Base-by-base conservation (phyloP, 306 rosid species). In the Gastrolobium villosum region DNA sequence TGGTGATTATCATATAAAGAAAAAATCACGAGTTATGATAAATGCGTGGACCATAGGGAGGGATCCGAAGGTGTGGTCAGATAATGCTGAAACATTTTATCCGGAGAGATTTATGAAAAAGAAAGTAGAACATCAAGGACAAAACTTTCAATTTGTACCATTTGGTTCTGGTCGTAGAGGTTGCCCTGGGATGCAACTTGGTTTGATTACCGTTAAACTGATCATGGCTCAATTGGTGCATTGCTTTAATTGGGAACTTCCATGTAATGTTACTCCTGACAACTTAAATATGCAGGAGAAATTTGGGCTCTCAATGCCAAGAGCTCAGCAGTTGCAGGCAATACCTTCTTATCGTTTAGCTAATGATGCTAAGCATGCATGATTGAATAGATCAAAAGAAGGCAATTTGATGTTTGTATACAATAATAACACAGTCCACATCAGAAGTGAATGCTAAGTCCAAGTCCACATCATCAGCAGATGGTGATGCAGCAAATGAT, bases 231-330 rank as follows among this genome's bases (percentile, higher is more conserved):
- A 84, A 5, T 64, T 86, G 13, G 76, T 78, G 37, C 90, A 83
- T 6, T 84, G 78, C 71, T 84, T 84, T 43, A 44, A 76, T 11
- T 84, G 88, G 88, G 77, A 84, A 20, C 85, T 87, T 32, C 82
- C 79, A 0, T 0, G 2, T 5, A 76, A 62, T 6, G 31, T 73
- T 9, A 11, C 0, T 7, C 83, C 83, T 40, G 5, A 10, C 9
- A 70, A 72, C n/a, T 15, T 87, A 61, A 82, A 84, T 44, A 87
- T 84, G 88, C 6, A 35, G 0, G 86, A 83, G 68, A 63, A 15
- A 4, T 86, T 78, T 59, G 86, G 84, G 1, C 54, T 81, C 6
- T 0, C 82, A 0, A 2, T 43, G 3, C 35, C 82, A 1, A 81
- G 67, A 53, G 76, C 65, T 10, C 7, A 70, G 20, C 71, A 43